phyloP scores from a whole-genome alignment of 495 filamentous ascomycete genomes.

The Daldinia loculata region DNA sequence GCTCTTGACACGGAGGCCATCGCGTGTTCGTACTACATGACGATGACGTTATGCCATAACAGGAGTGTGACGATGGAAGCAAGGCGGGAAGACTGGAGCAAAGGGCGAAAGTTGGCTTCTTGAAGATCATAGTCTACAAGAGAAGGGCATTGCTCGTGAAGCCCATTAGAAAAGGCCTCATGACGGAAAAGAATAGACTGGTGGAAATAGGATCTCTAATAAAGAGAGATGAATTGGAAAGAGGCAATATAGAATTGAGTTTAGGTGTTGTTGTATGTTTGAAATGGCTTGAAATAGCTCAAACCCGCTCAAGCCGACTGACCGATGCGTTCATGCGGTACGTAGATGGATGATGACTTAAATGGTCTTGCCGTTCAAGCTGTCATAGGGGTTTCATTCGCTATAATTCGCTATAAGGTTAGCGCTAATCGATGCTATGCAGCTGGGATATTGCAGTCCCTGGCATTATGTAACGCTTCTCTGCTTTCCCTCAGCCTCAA shows the following conservation, averaged over 20 bases:
- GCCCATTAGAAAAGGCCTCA: slow-evolving; percentile 35
- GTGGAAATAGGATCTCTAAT: slow-evolving; percentile 2
- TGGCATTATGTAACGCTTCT: not conserved
- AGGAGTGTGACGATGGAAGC: slow-evolving; percentile 27
- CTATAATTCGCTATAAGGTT: slow-evolving; percentile 34
- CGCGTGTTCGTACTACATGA: slow-evolving; percentile 33
- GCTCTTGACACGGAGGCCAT: slow-evolving; percentile 16
- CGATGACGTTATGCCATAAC: slow-evolving; percentile 45
- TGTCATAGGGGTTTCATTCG: slow-evolving; percentile 7
- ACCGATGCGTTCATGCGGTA: slow-evolving; percentile 21
- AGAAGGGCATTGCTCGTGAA: slow-evolving; percentile 34
- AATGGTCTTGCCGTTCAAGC: not conserved
- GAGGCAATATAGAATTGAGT: slow-evolving; percentile 4
- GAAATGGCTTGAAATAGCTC: slow-evolving; percentile 40
- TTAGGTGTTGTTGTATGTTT: slow-evolving; percentile 10
- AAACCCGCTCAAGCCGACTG: slow-evolving; percentile 34
- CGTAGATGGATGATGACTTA: not conserved
- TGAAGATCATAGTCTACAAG: slow-evolving; percentile 48
- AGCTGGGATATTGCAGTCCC: not conserved
- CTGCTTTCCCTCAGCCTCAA: slow-evolving; percentile 29
- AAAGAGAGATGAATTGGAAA: not conserved
- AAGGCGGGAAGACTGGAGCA: slow-evolving; percentile 39
- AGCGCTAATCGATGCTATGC: slow-evolving; percentile 16
- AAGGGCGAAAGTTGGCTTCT: slow-evolving; percentile 45
- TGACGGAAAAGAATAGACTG: slow-evolving; percentile 5